Percentiles rank a stretch among this genome's conserved stretches.
These are phyloP conservation scores for Leucaena leucocephala DNA, from an alignment of 306 rosid genomes.

Conservation along the genomic window DNA sequence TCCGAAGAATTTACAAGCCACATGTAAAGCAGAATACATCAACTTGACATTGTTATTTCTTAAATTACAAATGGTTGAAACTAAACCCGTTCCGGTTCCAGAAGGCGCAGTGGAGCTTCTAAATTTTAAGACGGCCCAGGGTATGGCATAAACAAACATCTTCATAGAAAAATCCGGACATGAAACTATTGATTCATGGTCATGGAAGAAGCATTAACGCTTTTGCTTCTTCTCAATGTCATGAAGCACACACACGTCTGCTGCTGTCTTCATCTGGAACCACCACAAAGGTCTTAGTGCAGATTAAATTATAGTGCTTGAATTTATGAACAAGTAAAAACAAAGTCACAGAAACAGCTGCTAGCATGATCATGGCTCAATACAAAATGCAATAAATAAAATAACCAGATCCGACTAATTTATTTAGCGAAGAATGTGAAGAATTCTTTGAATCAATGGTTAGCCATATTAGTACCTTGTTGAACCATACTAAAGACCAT, in stretches of 20 bases:
- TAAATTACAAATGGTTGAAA: conserved; percentile 36
- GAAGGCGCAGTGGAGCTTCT: not conserved
- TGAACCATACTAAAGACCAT: not conserved
- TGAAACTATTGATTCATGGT: not conserved
- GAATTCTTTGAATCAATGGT: not conserved
- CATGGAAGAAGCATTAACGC: conserved; percentile 45
- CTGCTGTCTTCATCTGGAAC: conserved; percentile 87
- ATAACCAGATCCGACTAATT: conserved; percentile 12
- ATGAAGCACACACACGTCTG: conserved; percentile 73
- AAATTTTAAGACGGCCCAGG: not conserved
- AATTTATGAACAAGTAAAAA: conserved; percentile 26
- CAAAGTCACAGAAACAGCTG: not conserved
- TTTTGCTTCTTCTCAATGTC: conserved; percentile 71
- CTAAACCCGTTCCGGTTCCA: conserved; percentile 14
- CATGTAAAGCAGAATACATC: conserved; percentile 27
- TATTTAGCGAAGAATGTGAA: not conserved
- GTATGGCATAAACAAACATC: not conserved
- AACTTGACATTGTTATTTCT: conserved; percentile 29
- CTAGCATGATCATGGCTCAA: not conserved
- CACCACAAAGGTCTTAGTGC: conserved; percentile 22
- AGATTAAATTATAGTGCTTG: conserved; percentile 26
- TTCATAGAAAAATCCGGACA: not conserved
- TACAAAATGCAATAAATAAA: conserved; percentile 14
- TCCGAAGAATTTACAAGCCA: conserved; percentile 22
- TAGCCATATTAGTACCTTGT: not conserved